These are phyloP conservation scores for Eucalyptus brandiana DNA, from an alignment of 345 rosid genomes.

Conservation along the genomic window DNA sequence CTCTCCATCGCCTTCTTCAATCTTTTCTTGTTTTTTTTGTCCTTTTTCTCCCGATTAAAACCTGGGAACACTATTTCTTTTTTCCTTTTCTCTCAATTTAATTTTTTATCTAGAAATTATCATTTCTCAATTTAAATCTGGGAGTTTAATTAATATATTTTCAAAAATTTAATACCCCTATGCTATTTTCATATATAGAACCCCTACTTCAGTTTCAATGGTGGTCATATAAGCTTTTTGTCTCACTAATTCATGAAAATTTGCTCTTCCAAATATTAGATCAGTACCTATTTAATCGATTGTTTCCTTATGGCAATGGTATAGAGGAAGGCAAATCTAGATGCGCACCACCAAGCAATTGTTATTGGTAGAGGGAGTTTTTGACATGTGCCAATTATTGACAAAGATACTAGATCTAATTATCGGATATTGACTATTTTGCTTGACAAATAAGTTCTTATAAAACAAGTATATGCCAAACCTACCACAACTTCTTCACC, in stretches of 20 bases:
- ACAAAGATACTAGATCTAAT: accelerated
- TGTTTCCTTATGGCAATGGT: not conserved
- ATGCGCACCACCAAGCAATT: accelerated
- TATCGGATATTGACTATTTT: accelerated
- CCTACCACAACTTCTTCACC: not conserved
- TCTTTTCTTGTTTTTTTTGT: not conserved
- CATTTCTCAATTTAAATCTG: not conserved
- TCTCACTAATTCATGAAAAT: accelerated
- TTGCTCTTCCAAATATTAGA: accelerated
- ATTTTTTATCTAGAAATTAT: not conserved
- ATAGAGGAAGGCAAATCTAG: accelerated
- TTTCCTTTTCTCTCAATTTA: not conserved
- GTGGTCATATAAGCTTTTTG: accelerated
- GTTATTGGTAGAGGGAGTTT: too few species aligned
- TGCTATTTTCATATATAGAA: accelerated
- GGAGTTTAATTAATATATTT: too few species aligned
- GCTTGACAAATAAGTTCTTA: not conserved
- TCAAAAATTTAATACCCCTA: not conserved
- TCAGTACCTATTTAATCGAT: accelerated
- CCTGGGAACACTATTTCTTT: too few species aligned
- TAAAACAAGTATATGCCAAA: not conserved
- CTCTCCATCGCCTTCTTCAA: not conserved
- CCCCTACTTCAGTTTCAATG: accelerated
- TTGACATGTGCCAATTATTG: accelerated
- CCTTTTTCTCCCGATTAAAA: too few species aligned